These are phyloP conservation scores for Penicillium sp. DNA, from an alignment of 2,329 filamentous ascomycete genomes.

Conservation along the genomic window DNA sequence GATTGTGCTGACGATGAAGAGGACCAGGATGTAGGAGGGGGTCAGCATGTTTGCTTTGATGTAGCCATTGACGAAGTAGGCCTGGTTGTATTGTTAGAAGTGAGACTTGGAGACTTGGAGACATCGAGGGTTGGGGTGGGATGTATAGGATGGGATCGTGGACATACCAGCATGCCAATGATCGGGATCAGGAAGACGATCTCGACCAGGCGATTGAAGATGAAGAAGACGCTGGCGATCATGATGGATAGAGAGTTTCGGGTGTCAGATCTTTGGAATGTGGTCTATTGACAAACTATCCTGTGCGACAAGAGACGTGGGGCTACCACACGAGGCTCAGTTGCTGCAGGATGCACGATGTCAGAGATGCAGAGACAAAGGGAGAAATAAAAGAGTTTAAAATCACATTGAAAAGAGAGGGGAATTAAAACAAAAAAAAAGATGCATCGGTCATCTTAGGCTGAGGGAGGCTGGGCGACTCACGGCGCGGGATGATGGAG, in stretches of 20 bases:
- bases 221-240: conserved; percentile 60
- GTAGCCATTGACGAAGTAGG: conserved; percentile 64
- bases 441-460: conserved; percentile 18
- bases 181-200: conserved; percentile 64
- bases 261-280: conserved; percentile 23
- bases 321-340: conserved; percentile 12
- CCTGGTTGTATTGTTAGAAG: conserved; percentile 27
- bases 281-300: not conserved
- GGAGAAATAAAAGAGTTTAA: conserved; percentile 8
- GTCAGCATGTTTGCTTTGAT: conserved; percentile 59
- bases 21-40: conserved; percentile 60
- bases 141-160: conserved; percentile 21
- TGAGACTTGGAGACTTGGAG: not conserved
- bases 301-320: not conserved
- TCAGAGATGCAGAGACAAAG: conserved; percentile 9
- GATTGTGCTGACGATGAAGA: conserved; percentile 66
- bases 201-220: conserved; percentile 62
- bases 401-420: conserved; percentile 5
- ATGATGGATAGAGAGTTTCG: conserved; percentile 28
- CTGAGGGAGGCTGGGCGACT: conserved; percentile 37
- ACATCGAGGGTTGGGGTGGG: too few relatives aligned
- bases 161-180: conserved; percentile 59
- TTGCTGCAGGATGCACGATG: conserved; percentile 12
- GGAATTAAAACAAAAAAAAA: conserved; percentile 10
- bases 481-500: conserved; percentile 16